Conservation (phyloP, 768 basidiomycete genomes). For the Termitomyces sp. region DNA sequence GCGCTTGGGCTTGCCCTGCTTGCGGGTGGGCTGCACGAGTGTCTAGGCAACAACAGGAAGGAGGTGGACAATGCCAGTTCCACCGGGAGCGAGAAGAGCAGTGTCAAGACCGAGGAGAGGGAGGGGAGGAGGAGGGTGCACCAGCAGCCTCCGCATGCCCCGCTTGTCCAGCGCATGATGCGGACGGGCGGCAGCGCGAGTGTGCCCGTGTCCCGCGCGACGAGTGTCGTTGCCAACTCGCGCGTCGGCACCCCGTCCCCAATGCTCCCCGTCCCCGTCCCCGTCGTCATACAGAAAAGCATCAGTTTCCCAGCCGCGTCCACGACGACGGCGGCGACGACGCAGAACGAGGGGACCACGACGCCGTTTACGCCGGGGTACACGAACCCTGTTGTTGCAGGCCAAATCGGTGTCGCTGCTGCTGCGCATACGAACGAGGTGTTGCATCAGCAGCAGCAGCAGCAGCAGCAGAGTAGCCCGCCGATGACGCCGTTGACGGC, state of each 20-base stretch:
- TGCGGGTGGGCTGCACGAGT: constrained; percentile 65
- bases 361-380: constrained; percentile 17
- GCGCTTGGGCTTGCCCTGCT: constrained; percentile 83
- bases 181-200: constrained; percentile 23
- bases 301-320: not conserved
- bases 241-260: constrained; percentile 32
- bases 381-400: constrained; percentile 11
- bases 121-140: constrained; percentile 15
- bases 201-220: constrained; percentile 33
- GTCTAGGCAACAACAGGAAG: constrained; percentile 21
- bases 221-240: constrained; percentile 23
- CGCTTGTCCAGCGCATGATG: not conserved
- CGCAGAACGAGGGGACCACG: constrained; percentile 2
- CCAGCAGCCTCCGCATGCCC: not conserved
- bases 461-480: not conserved
- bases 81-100: constrained; percentile 9
- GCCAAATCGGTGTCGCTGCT: not conserved
- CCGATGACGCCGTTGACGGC: constrained; percentile 22
- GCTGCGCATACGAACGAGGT: not conserved
- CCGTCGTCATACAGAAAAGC: constrained; percentile 1
- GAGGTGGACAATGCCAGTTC: constrained; percentile 13
- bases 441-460: not conserved
- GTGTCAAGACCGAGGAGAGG: constrained; percentile 9
- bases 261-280: not conserved
- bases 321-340: not conserved